These are phyloP conservation scores for Wickerhamomyces ciferrii DNA, from an alignment of 805 yeast genomes.

Conservation along the genomic window DNA sequence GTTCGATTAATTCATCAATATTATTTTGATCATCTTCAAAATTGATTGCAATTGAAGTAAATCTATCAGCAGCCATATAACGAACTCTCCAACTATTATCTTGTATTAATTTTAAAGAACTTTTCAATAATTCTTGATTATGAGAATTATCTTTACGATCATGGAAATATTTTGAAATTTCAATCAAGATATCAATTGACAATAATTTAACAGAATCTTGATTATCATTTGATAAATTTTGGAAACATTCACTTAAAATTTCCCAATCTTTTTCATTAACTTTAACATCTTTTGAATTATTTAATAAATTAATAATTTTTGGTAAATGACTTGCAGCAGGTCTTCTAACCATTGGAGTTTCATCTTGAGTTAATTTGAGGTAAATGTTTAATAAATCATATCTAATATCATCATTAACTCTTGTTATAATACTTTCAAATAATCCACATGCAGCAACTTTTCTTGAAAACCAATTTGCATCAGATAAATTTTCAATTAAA, in stretches of 20 bases:
- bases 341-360: conserved; percentile 96
- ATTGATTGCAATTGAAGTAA: conserved; percentile 64
- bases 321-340: conserved; percentile 89
- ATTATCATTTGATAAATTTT: conserved; percentile 68
- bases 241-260: conserved; percentile 75
- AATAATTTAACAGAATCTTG: conserved; percentile 95
- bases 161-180: conserved; percentile 70
- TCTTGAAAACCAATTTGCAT: conserved; percentile 92
- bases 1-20: conserved; percentile 43
- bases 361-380: conserved; percentile 74
- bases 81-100: conserved; percentile 98
- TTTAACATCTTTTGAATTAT: conserved; percentile 37
- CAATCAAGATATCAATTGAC: conserved; percentile 80
- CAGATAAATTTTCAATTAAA: conserved; percentile 69
- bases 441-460: conserved; percentile 91
- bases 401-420: conserved; percentile 51
- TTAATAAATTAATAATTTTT: conserved; percentile 54
- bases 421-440: conserved; percentile 61
- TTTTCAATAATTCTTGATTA: conserved; percentile 55
- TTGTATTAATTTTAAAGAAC: conserved; percentile 64
- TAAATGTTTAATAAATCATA: conserved; percentile 62
- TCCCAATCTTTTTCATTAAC: conserved; percentile 66
- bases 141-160: conserved; percentile 51
- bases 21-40: conserved; percentile 54
- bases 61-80: conserved; percentile 96